phyloP scores from a whole-genome alignment of 2,329 filamentous ascomycete genomes.

The Fusarium bulbicola region DNA sequence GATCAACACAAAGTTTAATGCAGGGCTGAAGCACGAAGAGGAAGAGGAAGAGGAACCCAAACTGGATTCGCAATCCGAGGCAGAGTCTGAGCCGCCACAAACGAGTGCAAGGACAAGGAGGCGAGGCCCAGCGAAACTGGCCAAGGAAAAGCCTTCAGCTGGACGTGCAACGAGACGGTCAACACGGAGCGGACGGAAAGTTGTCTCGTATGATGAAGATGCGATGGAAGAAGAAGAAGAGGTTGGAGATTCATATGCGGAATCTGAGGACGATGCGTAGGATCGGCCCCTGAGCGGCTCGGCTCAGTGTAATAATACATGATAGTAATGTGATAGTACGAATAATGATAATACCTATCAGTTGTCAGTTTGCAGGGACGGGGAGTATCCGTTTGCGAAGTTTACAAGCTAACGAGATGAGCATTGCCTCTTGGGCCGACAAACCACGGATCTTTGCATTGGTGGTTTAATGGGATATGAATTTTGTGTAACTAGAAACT shows the following conservation, averaged over 20 bases:
- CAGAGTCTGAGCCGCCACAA: conserved; percentile 5
- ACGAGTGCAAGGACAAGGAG: conserved; percentile 5
- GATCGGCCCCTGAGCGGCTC: neutral
- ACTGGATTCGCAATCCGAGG: neutral
- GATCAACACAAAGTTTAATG: neutral
- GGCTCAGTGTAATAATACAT: neutral
- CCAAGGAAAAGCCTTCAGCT: neutral
- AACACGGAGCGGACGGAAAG: conserved; percentile 26
- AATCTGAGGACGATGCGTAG: conserved; percentile 15
- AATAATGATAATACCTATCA: conserved; percentile 5
- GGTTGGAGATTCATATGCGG: conserved; percentile 13
- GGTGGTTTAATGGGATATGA: neutral
- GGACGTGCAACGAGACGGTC: conserved; percentile 26
- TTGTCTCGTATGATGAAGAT: conserved; percentile 21
- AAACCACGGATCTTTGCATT: neutral
- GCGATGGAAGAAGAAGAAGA: conserved; percentile 20
- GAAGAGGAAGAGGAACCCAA: neutral
- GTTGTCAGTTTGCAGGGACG: neutral
- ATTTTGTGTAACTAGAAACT: neutral
- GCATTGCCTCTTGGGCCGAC: neutral
- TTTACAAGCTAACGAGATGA: neutral
- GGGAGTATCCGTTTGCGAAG: neutral
- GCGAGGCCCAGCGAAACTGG: neutral
- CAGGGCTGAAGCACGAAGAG: neutral
- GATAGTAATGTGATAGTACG: neutral